Evolutionary conservation across 805 yeast species (phyloP).

Genomic region (Candida tammaniensis): DNA sequence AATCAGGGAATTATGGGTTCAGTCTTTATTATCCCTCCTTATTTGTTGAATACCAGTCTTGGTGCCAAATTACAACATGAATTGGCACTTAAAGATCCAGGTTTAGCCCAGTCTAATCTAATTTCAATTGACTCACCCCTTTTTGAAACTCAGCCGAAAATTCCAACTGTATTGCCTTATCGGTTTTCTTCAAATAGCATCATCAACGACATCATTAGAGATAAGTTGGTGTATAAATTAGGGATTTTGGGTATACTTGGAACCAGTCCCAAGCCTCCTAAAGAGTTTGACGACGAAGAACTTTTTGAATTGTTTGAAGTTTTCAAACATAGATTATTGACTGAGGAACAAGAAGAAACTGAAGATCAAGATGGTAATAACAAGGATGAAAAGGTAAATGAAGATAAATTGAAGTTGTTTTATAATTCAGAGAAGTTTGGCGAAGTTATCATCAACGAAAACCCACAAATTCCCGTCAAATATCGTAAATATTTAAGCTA

Average conservation of each 20-base stretch:
- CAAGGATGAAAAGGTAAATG: not conserved
- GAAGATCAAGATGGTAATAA: too few species aligned
- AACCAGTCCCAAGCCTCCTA: constrained; percentile 23
- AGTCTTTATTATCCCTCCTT: constrained; percentile 41
- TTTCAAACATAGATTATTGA: constrained; percentile 28
- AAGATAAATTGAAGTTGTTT: not conserved
- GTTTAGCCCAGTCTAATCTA: not conserved
- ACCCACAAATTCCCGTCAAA: constrained; percentile 14
- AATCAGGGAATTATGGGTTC: constrained; percentile 2
- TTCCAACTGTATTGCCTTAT: constrained; percentile 6
- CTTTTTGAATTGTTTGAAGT: constrained; percentile 28
- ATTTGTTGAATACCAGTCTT: constrained; percentile 34
- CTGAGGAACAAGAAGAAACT: constrained; percentile 8
- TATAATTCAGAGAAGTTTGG: constrained; percentile 14
- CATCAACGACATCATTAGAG: constrained; percentile 29
- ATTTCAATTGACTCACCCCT: not conserved
- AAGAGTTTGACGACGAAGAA: constrained; percentile 23
- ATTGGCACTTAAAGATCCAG: constrained; percentile 14
- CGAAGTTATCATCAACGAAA: constrained; percentile 13
- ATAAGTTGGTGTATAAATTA: constrained; percentile 33
- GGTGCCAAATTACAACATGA: constrained; percentile 29
- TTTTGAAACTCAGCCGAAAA: constrained; percentile 2
- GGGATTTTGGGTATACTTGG: constrained; percentile 37
- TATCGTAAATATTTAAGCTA: constrained; percentile 20
- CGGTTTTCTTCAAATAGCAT: constrained; percentile 29